Base-by-base conservation (phyloP, 176 grass and related monocot genomes). In the Carex pumila region DNA sequence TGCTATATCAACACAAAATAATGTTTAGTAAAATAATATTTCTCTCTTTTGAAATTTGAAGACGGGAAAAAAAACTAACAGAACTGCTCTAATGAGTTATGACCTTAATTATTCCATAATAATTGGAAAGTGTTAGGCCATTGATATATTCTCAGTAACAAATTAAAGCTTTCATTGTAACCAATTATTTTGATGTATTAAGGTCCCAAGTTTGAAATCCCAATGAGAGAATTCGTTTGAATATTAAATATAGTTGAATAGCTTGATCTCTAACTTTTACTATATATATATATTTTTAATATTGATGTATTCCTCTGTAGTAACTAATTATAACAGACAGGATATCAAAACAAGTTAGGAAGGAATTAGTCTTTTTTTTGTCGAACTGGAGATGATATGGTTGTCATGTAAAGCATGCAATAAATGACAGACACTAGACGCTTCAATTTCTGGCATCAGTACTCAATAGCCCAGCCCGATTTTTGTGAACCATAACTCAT, bases 401-500 rank as follows among this genome's bases (percentile, higher is more conserved):
- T 19, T 19, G 11, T 65, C 25, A 67, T 53, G 15, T 10, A 82
- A 66, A 65, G 80, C 62, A 66, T 49, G 80, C 62, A 63, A 67
- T 82, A 82, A 82, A 82, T 82, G 72, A 67, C 9, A 82, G 4
- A 54, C 61, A 67, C 80, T 82, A 34, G 59, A 13, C 61, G 39
- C 3, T 66, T 66, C 59, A 58, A 82, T 82, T 82, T 76, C 22
- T 76, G 50, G 25, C 80, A 67, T 83, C 41, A n/a, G n/a, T n/a
- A n/a, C n/a, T n/a, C n/a, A 83, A 83, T 83, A 83, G 18, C 39
- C 80, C 80, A 83, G 62, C 22, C 62, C 39, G 5, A 83, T 54
- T 12, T 83, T 65, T 83, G 80, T 83, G 80, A 83, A 41, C 17
- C 80, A 65, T 83, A 53, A 83, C 80, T 67, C 41, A 43, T 49